Evolutionary conservation across 176 grass and related monocot genomes (phyloP), one percentile per base, ranked within the genome.

Genomic region (Luzula sylvatica): DNA sequence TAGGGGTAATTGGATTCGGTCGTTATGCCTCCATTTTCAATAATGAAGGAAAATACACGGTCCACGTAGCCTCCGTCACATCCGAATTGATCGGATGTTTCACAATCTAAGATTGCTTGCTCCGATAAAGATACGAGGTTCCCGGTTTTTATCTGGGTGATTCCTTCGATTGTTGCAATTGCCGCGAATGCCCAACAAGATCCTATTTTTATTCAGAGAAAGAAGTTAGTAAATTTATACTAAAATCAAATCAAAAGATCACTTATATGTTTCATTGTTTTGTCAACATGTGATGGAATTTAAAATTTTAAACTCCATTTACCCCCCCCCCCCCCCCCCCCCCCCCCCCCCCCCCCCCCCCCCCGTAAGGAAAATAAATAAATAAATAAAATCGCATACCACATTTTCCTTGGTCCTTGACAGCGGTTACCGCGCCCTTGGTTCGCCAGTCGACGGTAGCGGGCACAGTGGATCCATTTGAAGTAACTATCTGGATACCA

Each of bases 21-120:
- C 0, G 82, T 48, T 12, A 87, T 69, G 27, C 87, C 87, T 6
- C 51, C 53, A 32, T 82, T 87, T 3, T 26, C 0, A 20, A 76
- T 27, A 15, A 87, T 67, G 46, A 74, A 94, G 38, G 71, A 42
- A 47, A 66, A 87, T 20, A 73, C 74, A 20, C 52, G 19, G 38
- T 65, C 49, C 53, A 72, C 59, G 18, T 38, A 76, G 15, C 87
- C 87, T 21, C 87, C 82, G 13, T 22, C 14, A 61, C 87, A 94
- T 23, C 72, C 72, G 2, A 61, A 56, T 38, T 58, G 23, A 13
- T 55, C 40, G 20, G 17, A 20, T 0, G 22, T 2, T 39, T 65
- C 75, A 46, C 87, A 94, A 65, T 94, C 78, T 7, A 94, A 58
- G n/a, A 94, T 65, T 68, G 82, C 82, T 67, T 94, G 75, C 50